These are phyloP conservation scores for Calonectria leucothoes DNA, from an alignment of 2,329 filamentous ascomycete species.

Conservation along the genomic window DNA sequence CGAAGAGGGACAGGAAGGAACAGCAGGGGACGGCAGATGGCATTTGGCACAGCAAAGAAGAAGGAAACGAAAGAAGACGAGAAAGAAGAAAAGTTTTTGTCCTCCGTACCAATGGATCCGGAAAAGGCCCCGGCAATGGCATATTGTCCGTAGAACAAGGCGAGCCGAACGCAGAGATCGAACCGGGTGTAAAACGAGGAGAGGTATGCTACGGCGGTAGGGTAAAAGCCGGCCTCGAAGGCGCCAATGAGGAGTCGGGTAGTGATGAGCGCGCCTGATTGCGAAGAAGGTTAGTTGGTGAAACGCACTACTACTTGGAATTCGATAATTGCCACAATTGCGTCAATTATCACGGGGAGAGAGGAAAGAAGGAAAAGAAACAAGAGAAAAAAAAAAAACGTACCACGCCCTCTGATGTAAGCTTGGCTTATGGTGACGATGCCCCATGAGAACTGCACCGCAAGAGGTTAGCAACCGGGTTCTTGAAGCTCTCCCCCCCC, in stretches of 20 bases:
- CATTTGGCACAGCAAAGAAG: neutral
- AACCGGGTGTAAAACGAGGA: constrained; percentile 41
- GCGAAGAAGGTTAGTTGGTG: constrained; percentile 12
- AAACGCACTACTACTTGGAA: neutral
- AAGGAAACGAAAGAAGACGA: neutral
- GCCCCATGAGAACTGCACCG: constrained; percentile 40
- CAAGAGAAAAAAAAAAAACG: constrained; percentile 1
- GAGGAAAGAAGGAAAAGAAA: neutral
- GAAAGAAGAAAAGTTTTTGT: neutral
- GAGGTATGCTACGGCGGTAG: constrained; percentile 41
- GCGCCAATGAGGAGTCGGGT: constrained; percentile 42
- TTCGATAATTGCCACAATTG: neutral
- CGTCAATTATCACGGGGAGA: neutral
- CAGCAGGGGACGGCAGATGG: too few species aligned
- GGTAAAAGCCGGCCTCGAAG: constrained; percentile 44
- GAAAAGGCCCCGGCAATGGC: constrained; percentile 42
- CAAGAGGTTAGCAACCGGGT: neutral
- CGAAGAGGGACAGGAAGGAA: too few species aligned
- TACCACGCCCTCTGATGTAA: constrained; percentile 40
- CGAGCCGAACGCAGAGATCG: constrained; percentile 40
- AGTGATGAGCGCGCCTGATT: constrained; percentile 36
- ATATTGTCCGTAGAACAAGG: constrained; percentile 44
- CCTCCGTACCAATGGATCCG: constrained; percentile 41
- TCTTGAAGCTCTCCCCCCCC: constrained; percentile 19
- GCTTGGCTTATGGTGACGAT: constrained; percentile 40